Percentiles rank a stretch among this genome's conserved stretches.
Evolutionary conservation across 2,329 filamentous ascomycete species (phyloP).

Genomic region (Paradendryphiella salina): DNA sequence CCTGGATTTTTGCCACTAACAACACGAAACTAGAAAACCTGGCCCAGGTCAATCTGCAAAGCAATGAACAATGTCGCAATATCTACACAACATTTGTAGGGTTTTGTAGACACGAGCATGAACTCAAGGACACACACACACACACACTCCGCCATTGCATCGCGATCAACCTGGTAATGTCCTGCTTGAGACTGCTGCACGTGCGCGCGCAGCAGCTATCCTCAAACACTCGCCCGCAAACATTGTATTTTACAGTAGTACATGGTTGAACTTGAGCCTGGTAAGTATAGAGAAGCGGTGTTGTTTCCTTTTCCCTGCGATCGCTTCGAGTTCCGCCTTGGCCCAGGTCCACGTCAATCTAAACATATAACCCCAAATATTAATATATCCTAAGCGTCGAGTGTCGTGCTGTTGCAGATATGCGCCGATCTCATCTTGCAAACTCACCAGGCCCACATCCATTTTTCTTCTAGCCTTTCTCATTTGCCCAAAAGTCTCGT

Average conservation of each 20-base stretch:
- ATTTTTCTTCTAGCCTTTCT: constrained; percentile 1
- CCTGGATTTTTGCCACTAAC: neutral
- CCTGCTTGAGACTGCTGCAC: neutral
- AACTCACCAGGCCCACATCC: constrained; percentile 2
- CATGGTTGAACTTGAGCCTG: neutral
- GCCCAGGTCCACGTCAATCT: constrained; percentile 22
- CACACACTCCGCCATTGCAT: neutral
- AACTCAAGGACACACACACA: neutral
- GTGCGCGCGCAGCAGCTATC: neutral
- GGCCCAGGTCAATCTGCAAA: neutral
- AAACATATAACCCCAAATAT: constrained; percentile 38
- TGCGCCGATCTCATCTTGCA: constrained; percentile 13
- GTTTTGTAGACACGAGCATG: neutral
- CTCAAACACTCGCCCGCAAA: constrained; percentile 1
- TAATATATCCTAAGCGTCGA: constrained; percentile 34
- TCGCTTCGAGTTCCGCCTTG: constrained; percentile 19
- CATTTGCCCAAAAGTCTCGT: constrained; percentile 10
- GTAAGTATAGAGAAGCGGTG: neutral
- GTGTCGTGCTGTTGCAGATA: constrained; percentile 18
- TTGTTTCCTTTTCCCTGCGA: constrained; percentile 11
- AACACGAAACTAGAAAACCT: neutral
- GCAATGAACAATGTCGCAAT: neutral
- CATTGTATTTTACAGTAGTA: constrained; percentile 3
- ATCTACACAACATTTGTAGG: neutral
- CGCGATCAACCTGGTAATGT: neutral